Conservation (phyloP, 2,329 filamentous ascomycete genomes). For the Epichloe hybrida region DNA sequence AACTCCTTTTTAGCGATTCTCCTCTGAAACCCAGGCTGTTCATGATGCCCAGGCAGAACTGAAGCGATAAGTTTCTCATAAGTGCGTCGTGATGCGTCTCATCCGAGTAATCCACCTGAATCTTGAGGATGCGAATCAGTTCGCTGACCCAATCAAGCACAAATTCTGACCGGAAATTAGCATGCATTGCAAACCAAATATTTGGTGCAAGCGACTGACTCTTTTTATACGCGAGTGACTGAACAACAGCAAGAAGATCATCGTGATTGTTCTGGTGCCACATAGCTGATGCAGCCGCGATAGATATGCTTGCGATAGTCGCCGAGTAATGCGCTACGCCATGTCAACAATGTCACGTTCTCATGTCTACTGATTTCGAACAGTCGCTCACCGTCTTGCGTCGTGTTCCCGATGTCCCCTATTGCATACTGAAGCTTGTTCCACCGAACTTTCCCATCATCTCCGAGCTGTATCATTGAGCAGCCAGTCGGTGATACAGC, state of each 20-base stretch:
- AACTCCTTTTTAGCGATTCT: conserved; percentile 46
- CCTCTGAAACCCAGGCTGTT: conserved; percentile 63
- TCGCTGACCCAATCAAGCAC: conserved; percentile 50
- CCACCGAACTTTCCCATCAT: conserved; percentile 47
- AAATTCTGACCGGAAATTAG: conserved; percentile 32
- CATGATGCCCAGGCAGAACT: conserved; percentile 65
- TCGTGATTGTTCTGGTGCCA: conserved; percentile 43
- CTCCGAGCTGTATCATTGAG: conserved; percentile 43
- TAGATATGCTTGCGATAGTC: conserved; percentile 47
- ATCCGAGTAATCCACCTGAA: conserved; percentile 70
- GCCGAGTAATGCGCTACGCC: conserved; percentile 38
- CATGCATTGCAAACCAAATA: neutral
- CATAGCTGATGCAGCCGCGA: conserved; percentile 33
- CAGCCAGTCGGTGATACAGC: conserved; percentile 47
- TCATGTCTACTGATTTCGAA: neutral
- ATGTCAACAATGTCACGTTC: conserved; percentile 6
- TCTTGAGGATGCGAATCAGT: conserved; percentile 54
- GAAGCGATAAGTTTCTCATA: conserved; percentile 58
- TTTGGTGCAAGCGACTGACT: conserved; percentile 10
- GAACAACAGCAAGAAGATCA: conserved; percentile 58
- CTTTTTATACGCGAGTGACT: conserved; percentile 27
- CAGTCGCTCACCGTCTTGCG: conserved; percentile 31
- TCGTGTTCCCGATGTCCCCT: conserved; percentile 33
- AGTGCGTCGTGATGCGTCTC: conserved; percentile 60
- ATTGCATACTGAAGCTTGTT: conserved; percentile 37